A percentile compares a stretch with the other conserved stretches of the same genome.
These are phyloP conservation scores for Lichtheimia corymbifera DNA, from an alignment of 371 early-diverging fungal genomes.

Conservation along the genomic window DNA sequence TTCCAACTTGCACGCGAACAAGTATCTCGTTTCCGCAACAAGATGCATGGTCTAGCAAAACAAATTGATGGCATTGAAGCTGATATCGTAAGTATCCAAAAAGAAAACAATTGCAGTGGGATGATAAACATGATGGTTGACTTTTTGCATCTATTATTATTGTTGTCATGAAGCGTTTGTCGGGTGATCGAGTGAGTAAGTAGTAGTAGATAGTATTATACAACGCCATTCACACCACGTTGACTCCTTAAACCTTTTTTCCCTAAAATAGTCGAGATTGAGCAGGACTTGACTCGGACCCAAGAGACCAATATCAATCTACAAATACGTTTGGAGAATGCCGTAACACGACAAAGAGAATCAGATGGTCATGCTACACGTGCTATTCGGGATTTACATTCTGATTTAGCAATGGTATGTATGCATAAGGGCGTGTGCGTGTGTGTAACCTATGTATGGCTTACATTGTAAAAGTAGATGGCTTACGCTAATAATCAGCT, in stretches of 20 bases:
- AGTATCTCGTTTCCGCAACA: slow-evolving; percentile 48
- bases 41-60: slow-evolving; percentile 50
- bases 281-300: slow-evolving; percentile 55
- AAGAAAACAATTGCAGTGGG: background rate
- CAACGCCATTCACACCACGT: background rate
- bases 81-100: slow-evolving; percentile 11
- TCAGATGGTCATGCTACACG: slow-evolving; percentile 56
- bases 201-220: no score
- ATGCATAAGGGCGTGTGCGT: background rate
- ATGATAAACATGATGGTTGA: no score
- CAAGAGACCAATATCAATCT: slow-evolving; percentile 64
- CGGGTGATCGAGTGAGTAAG: slow-evolving; percentile 13
- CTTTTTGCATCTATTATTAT: background rate
- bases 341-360: slow-evolving; percentile 57
- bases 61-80: slow-evolving; percentile 41
- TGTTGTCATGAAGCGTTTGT: slow-evolving; percentile 7
- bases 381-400: slow-evolving; percentile 55
- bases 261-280: slow-evolving; percentile 46
- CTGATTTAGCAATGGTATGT: slow-evolving; percentile 56
- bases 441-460: background rate
- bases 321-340: slow-evolving; percentile 54
- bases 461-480: slow-evolving; percentile 21
- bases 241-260: slow-evolving; percentile 4
- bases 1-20: slow-evolving; percentile 52
- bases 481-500: slow-evolving; percentile 30